Percentiles rank a stretch among this genome's conserved stretches.
Conservation (phyloP, 805 yeast genomes). For the Diddensiella transvaalensis region DNA sequence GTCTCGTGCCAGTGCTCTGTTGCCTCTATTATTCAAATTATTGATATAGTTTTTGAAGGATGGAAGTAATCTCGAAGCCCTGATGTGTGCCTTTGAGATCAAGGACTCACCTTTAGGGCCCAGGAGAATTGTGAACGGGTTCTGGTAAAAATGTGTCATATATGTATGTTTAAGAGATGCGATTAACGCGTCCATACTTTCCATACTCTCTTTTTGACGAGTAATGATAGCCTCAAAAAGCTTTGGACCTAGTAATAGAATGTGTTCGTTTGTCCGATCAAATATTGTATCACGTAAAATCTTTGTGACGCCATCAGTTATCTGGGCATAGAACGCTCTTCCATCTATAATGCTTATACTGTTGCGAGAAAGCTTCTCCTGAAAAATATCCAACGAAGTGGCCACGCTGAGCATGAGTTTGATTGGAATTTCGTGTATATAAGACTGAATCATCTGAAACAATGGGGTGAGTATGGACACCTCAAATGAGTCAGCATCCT, state of each 20-base stretch:
- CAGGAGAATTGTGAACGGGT: conserved; percentile 32
- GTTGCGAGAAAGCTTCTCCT: conserved; percentile 32
- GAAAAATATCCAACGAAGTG: conserved; percentile 35
- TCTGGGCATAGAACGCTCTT: conserved; percentile 26
- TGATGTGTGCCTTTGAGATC: neutral
- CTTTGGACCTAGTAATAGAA: conserved; percentile 25
- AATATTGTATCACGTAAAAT: conserved; percentile 23
- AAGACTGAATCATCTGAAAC: conserved; percentile 33
- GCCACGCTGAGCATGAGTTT: conserved; percentile 35
- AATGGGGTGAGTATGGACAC: conserved; percentile 28
- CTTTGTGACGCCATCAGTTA: conserved; percentile 16
- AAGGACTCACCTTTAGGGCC: neutral
- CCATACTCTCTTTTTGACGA: conserved; percentile 24
- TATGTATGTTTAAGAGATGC: conserved; percentile 30
- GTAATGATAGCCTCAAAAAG: conserved; percentile 20
- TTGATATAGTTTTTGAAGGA: conserved; percentile 34
- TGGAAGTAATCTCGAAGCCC: conserved; percentile 31
- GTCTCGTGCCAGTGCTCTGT: conserved; percentile 9
- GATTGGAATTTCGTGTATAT: conserved; percentile 32
- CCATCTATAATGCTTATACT: conserved; percentile 27
- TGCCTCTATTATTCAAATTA: neutral
- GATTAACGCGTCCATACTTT: conserved; percentile 25
- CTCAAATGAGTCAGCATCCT: conserved; percentile 40
- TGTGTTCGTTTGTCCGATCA: conserved; percentile 1
- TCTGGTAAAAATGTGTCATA: conserved; percentile 37